Conservation (phyloP, 768 basidiomycete genomes). For the Leccinum rimulosum region DNA sequence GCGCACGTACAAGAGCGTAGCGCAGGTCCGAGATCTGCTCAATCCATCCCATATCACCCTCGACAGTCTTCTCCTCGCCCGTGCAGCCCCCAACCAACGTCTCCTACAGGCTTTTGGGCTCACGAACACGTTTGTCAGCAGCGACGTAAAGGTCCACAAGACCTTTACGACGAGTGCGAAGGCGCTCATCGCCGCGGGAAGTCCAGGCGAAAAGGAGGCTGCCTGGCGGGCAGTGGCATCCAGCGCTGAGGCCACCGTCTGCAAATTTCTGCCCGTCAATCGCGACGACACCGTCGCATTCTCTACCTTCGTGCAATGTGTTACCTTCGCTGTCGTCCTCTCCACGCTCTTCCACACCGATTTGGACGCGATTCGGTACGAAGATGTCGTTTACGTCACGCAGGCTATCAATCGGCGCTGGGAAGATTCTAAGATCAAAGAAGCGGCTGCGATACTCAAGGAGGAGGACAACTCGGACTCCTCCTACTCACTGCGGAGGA, state of each 20-base stretch:
- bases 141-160: constrained; percentile 30
- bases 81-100: constrained; percentile 22
- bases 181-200: constrained; percentile 11
- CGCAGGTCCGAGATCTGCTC: constrained; percentile 10
- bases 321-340: constrained; percentile 45
- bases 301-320: constrained; percentile 40
- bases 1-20: constrained; percentile 9
- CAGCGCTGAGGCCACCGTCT: constrained; percentile 12
- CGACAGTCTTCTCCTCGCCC: constrained; percentile 11
- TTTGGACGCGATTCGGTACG: constrained; percentile 27
- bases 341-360: constrained; percentile 36
- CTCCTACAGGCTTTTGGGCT: constrained; percentile 28
- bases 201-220: constrained; percentile 1
- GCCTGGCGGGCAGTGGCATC: constrained; percentile 16
- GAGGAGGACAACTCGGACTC: constrained; percentile 5
- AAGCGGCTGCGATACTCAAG: constrained; percentile 6
- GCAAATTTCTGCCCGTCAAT: constrained; percentile 12
- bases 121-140: constrained; percentile 54
- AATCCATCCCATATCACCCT: constrained; percentile 17
- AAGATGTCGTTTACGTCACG: constrained; percentile 41
- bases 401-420: constrained; percentile 36
- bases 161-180: constrained; percentile 24
- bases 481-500: constrained; percentile 27
- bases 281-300: constrained; percentile 22
- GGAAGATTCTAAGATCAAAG: constrained; percentile 23